Conservation (phyloP, 345 rosid species). For the Aethionema arabicum region DNA sequence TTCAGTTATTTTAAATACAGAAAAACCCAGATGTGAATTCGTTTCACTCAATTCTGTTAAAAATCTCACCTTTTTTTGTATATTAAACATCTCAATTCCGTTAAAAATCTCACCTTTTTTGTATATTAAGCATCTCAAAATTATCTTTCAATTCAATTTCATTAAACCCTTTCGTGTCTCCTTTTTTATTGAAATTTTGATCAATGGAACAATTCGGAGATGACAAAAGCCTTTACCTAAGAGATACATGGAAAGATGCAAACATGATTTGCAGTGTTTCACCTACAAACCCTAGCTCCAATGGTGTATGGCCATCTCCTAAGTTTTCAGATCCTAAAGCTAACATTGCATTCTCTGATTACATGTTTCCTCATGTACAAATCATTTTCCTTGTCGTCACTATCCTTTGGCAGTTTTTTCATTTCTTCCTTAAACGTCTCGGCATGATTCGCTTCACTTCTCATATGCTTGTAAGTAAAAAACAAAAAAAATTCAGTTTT, state of each 20-base stretch:
- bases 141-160: constrained; percentile 13
- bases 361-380: constrained; percentile 33
- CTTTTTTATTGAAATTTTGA: constrained; percentile 6
- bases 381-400: constrained; percentile 29
- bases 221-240: constrained; percentile 31
- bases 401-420: constrained; percentile 32
- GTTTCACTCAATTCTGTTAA: too few species aligned
- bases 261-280: constrained; percentile 24
- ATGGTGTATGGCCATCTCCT: constrained; percentile 30
- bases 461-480: constrained; percentile 33
- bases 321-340: constrained; percentile 22
- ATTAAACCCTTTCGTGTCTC: neutral
- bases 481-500: neutral
- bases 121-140: too few species aligned
- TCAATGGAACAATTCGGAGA: constrained; percentile 30
- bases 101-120: too few species aligned
- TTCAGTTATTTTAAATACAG: too few species aligned
- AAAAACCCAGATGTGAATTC: too few species aligned
- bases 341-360: constrained; percentile 28
- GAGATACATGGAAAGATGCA: constrained; percentile 38
- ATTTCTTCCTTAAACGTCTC: constrained; percentile 31
- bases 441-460: constrained; percentile 38
- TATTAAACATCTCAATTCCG: too few species aligned
- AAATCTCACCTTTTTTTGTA: too few species aligned
- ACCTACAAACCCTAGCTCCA: constrained; percentile 33